Base-by-base conservation (phyloP, 768 basidiomycete genomes). In the Auriscalpium microsporum region DNA sequence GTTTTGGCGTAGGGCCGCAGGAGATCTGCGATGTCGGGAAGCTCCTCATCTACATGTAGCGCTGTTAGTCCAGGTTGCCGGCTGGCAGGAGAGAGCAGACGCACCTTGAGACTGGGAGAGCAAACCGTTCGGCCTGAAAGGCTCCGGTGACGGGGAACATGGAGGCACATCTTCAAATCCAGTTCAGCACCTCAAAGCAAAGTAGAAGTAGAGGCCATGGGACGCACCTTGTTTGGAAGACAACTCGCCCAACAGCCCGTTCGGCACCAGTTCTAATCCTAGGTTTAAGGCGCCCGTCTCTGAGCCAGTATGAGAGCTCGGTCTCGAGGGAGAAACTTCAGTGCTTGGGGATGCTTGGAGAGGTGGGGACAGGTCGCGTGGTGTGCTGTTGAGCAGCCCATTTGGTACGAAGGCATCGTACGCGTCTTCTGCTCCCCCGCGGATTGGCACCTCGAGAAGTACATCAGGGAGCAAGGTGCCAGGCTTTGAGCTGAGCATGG, bases 21-120 rank as follows among this genome's bases (percentile, higher is more conserved):
- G 23, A 62, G 56, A 36, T 62, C 60, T 1, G 55, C 21, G 36
- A 61, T 49, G 51, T 62, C 58, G 1, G 61, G 61, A 0, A 62
- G 42, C 5, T 59, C 60, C 35, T 60, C 48, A 19, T 60, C 58
- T 28, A 28, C 28, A 28, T 55, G 42, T 8, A 17, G 14, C 44
- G 40, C 38, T 34, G 19, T 52, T 1, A 59, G 42, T 33, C 44
- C 19, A 45, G 10, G 10, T 14, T 40, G 7, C 36, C 11, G 11
- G 34, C 9, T 44, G 7, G 35, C n/a, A 42, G 16, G 17, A 10
- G 13, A 19, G 34, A 23, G 9, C 10, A 49, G 7, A 42, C 51
- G 45, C 53, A 53, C 61, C 61, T 60, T 62, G 61, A 19, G 61
- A 52, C 16, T 55, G 58, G 23, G 46, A 48, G 21, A 45, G 53